Conservation (phyloP, 1,284 basidiomycete species). For the Tetrapyrgos nigripes region DNA sequence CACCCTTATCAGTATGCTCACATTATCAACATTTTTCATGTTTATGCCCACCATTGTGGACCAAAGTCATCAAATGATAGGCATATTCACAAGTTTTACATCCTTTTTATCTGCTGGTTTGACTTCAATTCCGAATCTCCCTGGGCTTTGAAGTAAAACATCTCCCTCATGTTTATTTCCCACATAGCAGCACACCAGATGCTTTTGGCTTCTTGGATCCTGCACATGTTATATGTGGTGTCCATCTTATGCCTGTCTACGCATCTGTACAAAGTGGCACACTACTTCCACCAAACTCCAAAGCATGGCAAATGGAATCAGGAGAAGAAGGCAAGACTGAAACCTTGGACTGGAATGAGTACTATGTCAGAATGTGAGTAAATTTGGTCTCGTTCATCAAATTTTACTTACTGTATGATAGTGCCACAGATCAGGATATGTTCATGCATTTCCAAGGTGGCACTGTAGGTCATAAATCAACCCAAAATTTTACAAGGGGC, state of each 20-base stretch:
- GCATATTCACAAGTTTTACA: neutral
- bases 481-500: neutral
- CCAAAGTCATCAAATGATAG: neutral
- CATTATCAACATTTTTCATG: neutral
- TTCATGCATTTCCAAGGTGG: conserved; percentile 15
- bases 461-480: conserved; percentile 3
- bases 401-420: neutral
- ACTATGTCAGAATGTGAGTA: conserved; percentile 8
- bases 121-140: neutral
- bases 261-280: neutral
- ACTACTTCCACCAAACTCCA: neutral
- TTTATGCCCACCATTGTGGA: neutral
- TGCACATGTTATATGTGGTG: conserved; percentile 25
- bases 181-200: conserved; percentile 12
- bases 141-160: conserved; percentile 16
- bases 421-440: conserved; percentile 18
- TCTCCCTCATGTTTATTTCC: conserved; percentile 26
- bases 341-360: neutral
- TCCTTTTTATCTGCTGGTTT: conserved; percentile 10
- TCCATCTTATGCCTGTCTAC: conserved; percentile 30
- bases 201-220: conserved; percentile 41
- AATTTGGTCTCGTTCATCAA: neutral
- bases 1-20: neutral
- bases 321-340: neutral
- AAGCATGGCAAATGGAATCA: neutral